Percentiles rank a stretch among this genome's conserved stretches.
Evolutionary conservation across 169 alveolate genomes (phyloP).

Genomic region (Cystoisospora suis): DNA sequence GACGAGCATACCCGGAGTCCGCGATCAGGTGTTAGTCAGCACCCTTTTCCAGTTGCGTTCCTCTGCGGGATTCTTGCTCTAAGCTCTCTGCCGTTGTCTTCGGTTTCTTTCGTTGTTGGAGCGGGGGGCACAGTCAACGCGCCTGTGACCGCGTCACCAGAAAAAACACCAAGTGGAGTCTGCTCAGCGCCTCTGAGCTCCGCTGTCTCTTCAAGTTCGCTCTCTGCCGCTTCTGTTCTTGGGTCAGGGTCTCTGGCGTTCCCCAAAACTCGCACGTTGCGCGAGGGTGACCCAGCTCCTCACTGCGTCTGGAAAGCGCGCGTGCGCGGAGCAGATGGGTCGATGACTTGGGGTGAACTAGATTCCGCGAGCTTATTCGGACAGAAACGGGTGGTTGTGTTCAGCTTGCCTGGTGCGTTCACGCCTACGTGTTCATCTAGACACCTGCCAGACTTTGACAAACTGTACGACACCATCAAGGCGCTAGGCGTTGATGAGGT

Average conservation of each 20-base stretch:
- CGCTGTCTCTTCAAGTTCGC: background rate
- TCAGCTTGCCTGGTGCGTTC: constrained; percentile 77
- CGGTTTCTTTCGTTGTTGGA: too few species aligned
- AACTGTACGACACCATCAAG: constrained; percentile 67
- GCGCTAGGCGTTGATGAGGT: constrained; percentile 72
- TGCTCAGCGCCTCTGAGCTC: too few species aligned
- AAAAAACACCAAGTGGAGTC: too few species aligned
- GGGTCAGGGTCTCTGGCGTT: background rate
- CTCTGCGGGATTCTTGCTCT: too few species aligned
- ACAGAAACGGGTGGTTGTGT: constrained; percentile 68
- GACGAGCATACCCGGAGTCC: too few species aligned
- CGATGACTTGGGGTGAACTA: constrained; percentile 3
- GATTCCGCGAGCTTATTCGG: constrained; percentile 46
- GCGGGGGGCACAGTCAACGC: too few species aligned
- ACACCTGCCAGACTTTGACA: constrained; percentile 74
- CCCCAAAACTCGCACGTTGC: background rate
- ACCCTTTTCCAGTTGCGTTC: too few species aligned
- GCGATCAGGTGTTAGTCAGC: too few species aligned
- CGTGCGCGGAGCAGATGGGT: background rate
- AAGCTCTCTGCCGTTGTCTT: too few species aligned
- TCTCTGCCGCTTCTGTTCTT: background rate
- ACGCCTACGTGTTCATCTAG: constrained; percentile 76
- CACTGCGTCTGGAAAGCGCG: background rate
- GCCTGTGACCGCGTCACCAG: too few species aligned
- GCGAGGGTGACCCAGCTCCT: constrained; percentile 5